Base-by-base conservation (phyloP, 2,329 filamentous ascomycete genomes). In the Stemphylium beticola region DNA sequence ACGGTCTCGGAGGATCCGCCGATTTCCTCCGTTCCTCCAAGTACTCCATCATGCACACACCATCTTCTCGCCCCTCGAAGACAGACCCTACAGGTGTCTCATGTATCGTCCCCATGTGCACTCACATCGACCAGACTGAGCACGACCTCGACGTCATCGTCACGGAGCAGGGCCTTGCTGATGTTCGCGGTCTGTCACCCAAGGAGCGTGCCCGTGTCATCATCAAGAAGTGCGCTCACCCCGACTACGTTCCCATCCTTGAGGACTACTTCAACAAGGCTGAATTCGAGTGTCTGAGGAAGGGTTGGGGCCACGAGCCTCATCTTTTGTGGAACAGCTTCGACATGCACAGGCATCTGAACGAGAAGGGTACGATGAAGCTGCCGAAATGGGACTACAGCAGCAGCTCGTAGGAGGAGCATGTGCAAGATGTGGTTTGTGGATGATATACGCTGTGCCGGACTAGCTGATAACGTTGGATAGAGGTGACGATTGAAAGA, bases 21-120 rank as follows among this genome's bases (percentile, higher is more conserved):
- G 91, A 95, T 72, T 95, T 95, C 83, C 80, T 95, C 53, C 86
- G 91, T 53, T 86, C 79, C 66, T 78, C 88, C 57, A 93, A 93
- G 77, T 92, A 96, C 83, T 88, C 85, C 68, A 96, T 96, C 81
- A 96, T 96, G 92, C 92, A 96, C 82, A 96, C 92, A 1, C 92
- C 92, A 1, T 90, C 86, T 17, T 88, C 89, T 1, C 85, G 92
- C 18, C 91, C 91, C 10, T 86, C 84, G 68, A 96, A 95, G 83
- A 88, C 84, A 12, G 92, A 96, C 74, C 91, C 91, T 1, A 86
- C 87, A 53, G 92, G 92, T 62, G 85, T 96, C 52, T 88, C 83
- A 62, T 95, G 91, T 78, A 96, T 96, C 67, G 91, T 96, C n/a
- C 92, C 92, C 55, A 93, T 96, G 89, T 92, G 88, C 78, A 96